A percentile compares a stretch with the other conserved stretches of the same genome.
Conservation (phyloP, 2,329 filamentous ascomycete species). For the Fusarium bulbicola region DNA sequence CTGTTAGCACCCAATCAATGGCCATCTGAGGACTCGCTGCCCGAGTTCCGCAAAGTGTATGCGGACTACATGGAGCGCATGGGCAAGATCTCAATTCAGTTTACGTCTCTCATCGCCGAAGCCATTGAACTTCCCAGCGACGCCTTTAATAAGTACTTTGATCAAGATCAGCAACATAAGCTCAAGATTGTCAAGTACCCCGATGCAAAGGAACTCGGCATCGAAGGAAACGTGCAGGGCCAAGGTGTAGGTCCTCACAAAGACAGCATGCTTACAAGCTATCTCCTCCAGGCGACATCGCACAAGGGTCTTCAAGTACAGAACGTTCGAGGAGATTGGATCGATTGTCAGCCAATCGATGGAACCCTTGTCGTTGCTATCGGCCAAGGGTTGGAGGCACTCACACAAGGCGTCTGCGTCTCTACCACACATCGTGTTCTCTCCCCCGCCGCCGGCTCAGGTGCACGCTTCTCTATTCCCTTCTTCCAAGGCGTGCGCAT, state of each 20-base stretch:
- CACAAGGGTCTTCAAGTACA: conserved; percentile 85
- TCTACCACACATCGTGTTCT: conserved; percentile 85
- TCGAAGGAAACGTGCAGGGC: conserved; percentile 53
- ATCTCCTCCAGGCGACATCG: conserved; percentile 80
- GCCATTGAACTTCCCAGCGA: conserved; percentile 75
- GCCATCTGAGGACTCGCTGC: conserved; percentile 71
- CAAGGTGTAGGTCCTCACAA: conserved; percentile 83
- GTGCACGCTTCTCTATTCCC: conserved; percentile 80
- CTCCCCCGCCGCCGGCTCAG: conserved; percentile 74
- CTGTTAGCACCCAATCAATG: conserved; percentile 83
- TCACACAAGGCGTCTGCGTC: conserved; percentile 84
- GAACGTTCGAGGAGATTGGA: conserved; percentile 80
- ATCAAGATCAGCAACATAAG: conserved; percentile 80
- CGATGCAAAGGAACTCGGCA: conserved; percentile 69
- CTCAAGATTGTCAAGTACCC: conserved; percentile 91
- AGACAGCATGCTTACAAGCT: conserved; percentile 84
- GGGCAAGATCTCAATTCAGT: conserved; percentile 75
- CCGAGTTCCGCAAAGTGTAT: conserved; percentile 73
- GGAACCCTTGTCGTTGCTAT: conserved; percentile 88
- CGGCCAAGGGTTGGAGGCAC: conserved; percentile 85
- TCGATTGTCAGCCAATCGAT: conserved; percentile 79
- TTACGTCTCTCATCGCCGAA: conserved; percentile 84
- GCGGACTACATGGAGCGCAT: conserved; percentile 81
- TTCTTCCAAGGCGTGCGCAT: conserved; percentile 90
- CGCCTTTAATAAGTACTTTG: conserved; percentile 84